A percentile compares a stretch with the other conserved stretches of the same genome.
Conservation (phyloP, 768 basidiomycete genomes). For the Macrocybe gigantea region DNA sequence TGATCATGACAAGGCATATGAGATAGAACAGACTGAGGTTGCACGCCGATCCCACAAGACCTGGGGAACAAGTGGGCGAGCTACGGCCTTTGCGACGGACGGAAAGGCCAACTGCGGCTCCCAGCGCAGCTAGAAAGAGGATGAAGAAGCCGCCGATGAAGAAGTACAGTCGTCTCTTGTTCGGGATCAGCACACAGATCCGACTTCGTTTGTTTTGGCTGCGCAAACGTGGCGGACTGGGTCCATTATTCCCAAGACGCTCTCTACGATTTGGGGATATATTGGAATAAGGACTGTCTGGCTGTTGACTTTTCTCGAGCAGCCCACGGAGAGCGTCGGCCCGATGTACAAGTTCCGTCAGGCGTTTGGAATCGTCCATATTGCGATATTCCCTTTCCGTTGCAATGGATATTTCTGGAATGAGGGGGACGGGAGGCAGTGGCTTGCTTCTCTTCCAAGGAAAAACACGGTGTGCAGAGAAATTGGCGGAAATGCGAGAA, state of each 20-base stretch:
- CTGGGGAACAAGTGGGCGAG: constrained; percentile 29
- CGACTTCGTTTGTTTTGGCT: too few relatives aligned
- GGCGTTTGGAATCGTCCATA: constrained; percentile 39
- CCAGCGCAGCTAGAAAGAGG: constrained; percentile 34
- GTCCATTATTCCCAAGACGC: not conserved
- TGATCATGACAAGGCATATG: not conserved
- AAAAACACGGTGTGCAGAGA: constrained; percentile 30
- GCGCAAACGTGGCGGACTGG: not conserved
- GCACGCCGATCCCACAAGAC: constrained; percentile 45
- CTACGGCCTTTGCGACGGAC: constrained; percentile 22
- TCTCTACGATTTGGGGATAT: not conserved
- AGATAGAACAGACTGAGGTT: constrained; percentile 41
- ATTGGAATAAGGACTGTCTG: constrained; percentile 11
- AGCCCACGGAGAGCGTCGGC: constrained; percentile 43
- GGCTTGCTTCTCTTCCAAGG: constrained; percentile 45
- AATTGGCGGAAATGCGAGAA: constrained; percentile 37
- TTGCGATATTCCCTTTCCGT: constrained; percentile 35
- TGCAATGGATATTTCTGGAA: constrained; percentile 39
- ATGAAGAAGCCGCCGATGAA: constrained; percentile 26
- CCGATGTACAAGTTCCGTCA: constrained; percentile 48
- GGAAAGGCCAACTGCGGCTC: constrained; percentile 39
- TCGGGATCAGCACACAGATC: not conserved
- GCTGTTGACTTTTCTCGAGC: constrained; percentile 47
- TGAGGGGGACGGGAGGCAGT: constrained; percentile 52
- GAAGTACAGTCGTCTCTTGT: constrained; percentile 17